phyloP scores from a whole-genome alignment of 345 rosid species.

The Durio zibethinus region DNA sequence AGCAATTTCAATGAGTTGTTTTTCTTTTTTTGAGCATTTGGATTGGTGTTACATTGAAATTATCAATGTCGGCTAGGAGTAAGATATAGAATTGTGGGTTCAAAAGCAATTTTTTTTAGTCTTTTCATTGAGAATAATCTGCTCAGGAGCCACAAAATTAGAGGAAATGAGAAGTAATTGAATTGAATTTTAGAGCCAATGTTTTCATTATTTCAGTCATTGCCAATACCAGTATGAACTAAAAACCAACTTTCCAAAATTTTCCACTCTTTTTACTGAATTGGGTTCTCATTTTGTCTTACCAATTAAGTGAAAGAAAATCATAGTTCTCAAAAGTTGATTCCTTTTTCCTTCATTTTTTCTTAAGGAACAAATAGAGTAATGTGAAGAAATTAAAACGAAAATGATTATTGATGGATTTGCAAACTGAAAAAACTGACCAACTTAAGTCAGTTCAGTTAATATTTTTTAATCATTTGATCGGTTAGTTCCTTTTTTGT shows the following conservation, averaged over 20 bases:
- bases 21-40: neutral
- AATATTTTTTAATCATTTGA: too few relatives aligned
- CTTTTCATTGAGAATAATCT: neutral
- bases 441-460: too few relatives aligned
- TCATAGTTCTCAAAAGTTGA: neutral
- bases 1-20: neutral
- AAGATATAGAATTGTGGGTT: neutral
- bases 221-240: too few relatives aligned
- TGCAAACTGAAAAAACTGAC: too few relatives aligned
- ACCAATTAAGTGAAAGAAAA: neutral
- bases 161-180: neutral
- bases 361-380: too few relatives aligned
- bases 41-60: neutral
- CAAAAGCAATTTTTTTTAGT: neutral
- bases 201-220: neutral
- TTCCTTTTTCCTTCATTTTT: neutral
- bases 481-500: too few relatives aligned
- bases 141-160: slow-evolving; percentile 8
- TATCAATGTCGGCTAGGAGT: slow-evolving; percentile 18
- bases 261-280: neutral
- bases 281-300: neutral
- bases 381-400: too few relatives aligned
- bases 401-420: too few relatives aligned
- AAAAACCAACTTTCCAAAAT: too few relatives aligned
- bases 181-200: neutral